A percentile compares a stretch with the other conserved stretches of the same genome.
phyloP scores from a whole-genome alignment of 306 rosid species.

The Sicyos baderoa region DNA sequence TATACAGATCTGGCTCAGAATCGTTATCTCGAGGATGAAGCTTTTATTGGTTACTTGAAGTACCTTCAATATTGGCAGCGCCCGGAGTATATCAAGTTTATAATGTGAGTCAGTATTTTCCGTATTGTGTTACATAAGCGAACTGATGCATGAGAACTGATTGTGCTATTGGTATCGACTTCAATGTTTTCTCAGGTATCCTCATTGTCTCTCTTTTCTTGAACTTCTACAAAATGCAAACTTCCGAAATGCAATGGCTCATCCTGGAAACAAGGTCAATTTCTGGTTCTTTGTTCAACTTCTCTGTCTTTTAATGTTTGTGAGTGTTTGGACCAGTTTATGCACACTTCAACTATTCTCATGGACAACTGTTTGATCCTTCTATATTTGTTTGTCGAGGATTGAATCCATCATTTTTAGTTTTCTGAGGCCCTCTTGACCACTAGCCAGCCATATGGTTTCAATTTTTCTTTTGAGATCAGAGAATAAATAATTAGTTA shows the following conservation, averaged over 20 bases:
- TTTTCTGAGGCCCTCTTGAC: no score
- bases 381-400: no score
- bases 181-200: constrained; percentile 52
- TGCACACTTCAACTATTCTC: no score
- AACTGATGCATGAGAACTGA: neutral
- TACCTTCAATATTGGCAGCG: constrained; percentile 94
- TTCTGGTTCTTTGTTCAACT: neutral
- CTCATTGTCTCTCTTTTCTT: constrained; percentile 85
- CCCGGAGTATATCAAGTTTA: constrained; percentile 74
- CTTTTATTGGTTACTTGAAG: constrained; percentile 88
- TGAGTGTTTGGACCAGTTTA: no score
- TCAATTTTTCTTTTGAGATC: neutral
- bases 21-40: constrained; percentile 91
- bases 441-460: no score
- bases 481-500: neutral
- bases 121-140: neutral
- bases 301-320: no score
- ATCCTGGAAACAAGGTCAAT: constrained; percentile 81
- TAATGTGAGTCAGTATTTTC: constrained; percentile 53
- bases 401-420: no score
- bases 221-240: constrained; percentile 87
- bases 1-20: constrained; percentile 83
- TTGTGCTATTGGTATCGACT: neutral
- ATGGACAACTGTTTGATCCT: no score
- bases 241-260: constrained; percentile 95